Evolutionary conservation across 73 alveolate species (phyloP), one percentile per base, ranked within the genome.

Genomic region (Symbiodinium pilosum): DNA sequence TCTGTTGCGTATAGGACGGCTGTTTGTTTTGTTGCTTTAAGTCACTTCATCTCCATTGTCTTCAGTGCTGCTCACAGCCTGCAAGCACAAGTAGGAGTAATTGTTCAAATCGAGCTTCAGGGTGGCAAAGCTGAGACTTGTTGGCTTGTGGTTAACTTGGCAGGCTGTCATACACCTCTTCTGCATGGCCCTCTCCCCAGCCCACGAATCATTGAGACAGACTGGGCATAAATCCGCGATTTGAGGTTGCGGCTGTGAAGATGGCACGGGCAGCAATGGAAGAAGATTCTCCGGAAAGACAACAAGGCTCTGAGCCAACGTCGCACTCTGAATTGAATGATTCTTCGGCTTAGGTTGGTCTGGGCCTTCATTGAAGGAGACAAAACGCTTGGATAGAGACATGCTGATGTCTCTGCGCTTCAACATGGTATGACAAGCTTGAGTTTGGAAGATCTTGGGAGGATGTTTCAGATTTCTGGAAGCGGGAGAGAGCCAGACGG

Each of bases 231-330:
- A n/a, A n/a, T n/a, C n/a, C n/a, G n/a, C n/a, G n/a, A n/a, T n/a
- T n/a, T n/a, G 21, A 88, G 97, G 97, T 91, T 75, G 88, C 97
- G 18, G 87, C 97, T 5, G 97, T 91, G 3, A 83, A 84, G 20
- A 91, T 91, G 97, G 97, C 97, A 14, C 87, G 97, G 8, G 97
- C 97, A 1, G 97, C 97, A 47, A 91, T 91, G 97, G 97, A 91
- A 34, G 89, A 68, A 20, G 89, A 52, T 75, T 91, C 97, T 20
- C 87, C 88, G 5, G 97, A 91, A 69, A 73, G 97, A 69, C 88
- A n/a, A 71, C 75, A 51, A 91, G 97, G 97, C 81, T n/a, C n/a
- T 30, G 41, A 28, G 84, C 43, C 28, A 38, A 32, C 28, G 86
- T 34, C 43, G 77, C 3, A 21, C 3, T 64, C 81, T 64, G 39